Evolutionary conservation across 2,329 filamentous ascomycete genomes (phyloP), one percentile per base, ranked within the genome.

Genomic region (Cryphonectria japonica): DNA sequence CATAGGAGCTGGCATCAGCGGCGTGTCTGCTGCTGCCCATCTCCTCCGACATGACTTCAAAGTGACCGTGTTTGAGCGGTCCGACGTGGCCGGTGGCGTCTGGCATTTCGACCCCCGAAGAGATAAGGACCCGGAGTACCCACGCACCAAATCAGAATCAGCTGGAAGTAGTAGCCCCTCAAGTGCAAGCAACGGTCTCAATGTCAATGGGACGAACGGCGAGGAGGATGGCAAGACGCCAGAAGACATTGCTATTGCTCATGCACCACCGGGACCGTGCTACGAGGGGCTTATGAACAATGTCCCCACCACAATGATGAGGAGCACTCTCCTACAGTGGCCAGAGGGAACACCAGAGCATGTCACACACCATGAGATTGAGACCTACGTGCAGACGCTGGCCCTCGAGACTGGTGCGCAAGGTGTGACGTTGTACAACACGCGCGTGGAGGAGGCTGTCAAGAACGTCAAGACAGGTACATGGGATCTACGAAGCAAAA

Each of bases 271-370:
- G 88, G 73, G 69, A 62, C 81, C 94, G 84, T 82, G 87, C 86
- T 80, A 86, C 71, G 79, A 79, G 6, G 85, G 86, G 2, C 81
- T 95, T 9, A 91, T 91, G 76, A 93, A 92, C 50, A 96, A 95
- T 75, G 91, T 95, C 3, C 91, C 92, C 0, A 89, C 91, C n/a
- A 83, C 78, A 32, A 75, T 86, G 2, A 82, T 86, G 79, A 78
- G 79, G 59, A 84, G 80, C 70, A 80, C 78, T 11, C 77, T 86
- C 1, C 77, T 80, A 3, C 73, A 76, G 0, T 93, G 91, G 86
- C 88, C 89, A 0, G 78, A 84, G 7, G 87, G 86, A 0, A 92
- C 89, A 0, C 84, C 85, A 2, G 86, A 89, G 22, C 88, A 87
- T 71, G 86, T 91, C 5, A 85, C 81, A 2, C 91, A 92, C 71